Base-by-base conservation (phyloP, 2,329 filamentous ascomycete genomes). In the Fusarium graminum region DNA sequence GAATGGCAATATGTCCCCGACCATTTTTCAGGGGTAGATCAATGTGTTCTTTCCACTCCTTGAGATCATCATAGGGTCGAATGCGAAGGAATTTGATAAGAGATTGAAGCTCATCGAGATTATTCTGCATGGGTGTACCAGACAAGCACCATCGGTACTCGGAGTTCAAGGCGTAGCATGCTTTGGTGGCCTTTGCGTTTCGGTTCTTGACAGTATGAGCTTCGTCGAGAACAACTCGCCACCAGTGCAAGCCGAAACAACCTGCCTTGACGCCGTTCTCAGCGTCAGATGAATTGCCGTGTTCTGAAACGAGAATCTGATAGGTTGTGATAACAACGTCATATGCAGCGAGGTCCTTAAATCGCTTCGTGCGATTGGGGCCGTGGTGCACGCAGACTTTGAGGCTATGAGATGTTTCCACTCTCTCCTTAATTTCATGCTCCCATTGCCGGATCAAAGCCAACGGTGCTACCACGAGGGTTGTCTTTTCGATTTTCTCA, bases 161-260 rank as follows among this genome's bases (percentile, higher is more conserved):
- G 19, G 92, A 90, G 29, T 90, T 84, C 30, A 99, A 80, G 3
- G 92, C 92, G 75, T 90, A 99, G 68, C 92, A 95, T 3, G 95
- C 94, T 76, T 97, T 93, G 2, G 94, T 97, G 39, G 92, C 90
- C 79, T 99, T 99, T 22, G 95, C 93, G 69, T 96, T 97, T 65
- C 94, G 90, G 75, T 99, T 99, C 81, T 99, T 99, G 85, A 99
- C 97, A 3, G 92, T 97, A 77, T 99, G 95, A 2, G 95, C 95
- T 80, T 99, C 95, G 67, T 99, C 95, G 3, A 99, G 85, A 67
- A 99, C 94, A 63, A 97, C 87, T 50, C 95, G 91, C 81, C 95
- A 98, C 95, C 95, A 99, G 73, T 94, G 89, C 7, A 97, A 82
- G 12, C 92, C 93, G 74, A 97, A 97, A 72, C 94, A 94, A 12